Base-by-base conservation (phyloP, 345 rosid species). In the Salix exigua region DNA sequence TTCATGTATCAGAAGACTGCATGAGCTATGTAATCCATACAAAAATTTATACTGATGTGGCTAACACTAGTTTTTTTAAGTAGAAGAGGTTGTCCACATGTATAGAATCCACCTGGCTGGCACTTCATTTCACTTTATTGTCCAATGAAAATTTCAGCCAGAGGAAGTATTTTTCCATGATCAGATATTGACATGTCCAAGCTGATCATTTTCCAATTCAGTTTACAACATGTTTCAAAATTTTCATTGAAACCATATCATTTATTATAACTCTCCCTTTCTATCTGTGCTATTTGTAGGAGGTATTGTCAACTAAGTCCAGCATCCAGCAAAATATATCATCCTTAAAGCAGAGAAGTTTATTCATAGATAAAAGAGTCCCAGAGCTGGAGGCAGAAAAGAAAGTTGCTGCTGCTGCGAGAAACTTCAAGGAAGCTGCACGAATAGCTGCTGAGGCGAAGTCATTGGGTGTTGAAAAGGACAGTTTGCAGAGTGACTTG, bases 401-500 rank as follows among this genome's bases (percentile, higher is more conserved):
- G 90, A 94, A 88, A 83, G 91, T 92, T 68, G 96, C 94, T 72
- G 96, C 96, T 30, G 78, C 91, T 14, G 89, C 90, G 18, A 91
- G 98, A 87, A 92, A 92, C 81, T 94, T 94, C 84, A 94, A 91
- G 84, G 98, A 94, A 85, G 98, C 98, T 64, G 98, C 91, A 46
- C 81, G 97, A 78, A 75, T 94, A 83, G 96, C 98, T 70, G 89
- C 96, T 64, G 98, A 94, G 82, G 90, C 91, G 1, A 94, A 94
- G 87, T 88, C 98, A 6, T 85, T 94, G 77, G 82, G 61, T 76
- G 68, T 85, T 67, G 98, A 94, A 73, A 94, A 88, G 85, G 94
- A 92, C 60, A 79, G 71, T 26, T 68, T 85, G 68, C 89, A 84
- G 78, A 82, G 11, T n/a, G 93, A 88, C 76, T 78, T 89, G 88